These are phyloP conservation scores for Bremia lactucae DNA, from an alignment of 352 stramenopile species.

Conservation along the genomic window DNA sequence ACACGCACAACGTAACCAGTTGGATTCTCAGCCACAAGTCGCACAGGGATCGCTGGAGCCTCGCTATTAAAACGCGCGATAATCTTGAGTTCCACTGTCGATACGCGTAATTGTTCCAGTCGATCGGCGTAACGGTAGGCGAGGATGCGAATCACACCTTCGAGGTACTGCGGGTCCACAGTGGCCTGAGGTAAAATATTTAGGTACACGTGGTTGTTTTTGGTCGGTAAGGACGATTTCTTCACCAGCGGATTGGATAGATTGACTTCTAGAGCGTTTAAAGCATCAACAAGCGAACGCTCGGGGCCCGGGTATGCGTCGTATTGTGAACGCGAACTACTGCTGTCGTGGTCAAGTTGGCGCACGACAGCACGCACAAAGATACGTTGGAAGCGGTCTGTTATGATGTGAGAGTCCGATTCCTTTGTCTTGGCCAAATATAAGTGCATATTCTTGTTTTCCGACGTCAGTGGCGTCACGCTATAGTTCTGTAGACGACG, in stretches of 20 bases:
- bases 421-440: conserved; percentile 94
- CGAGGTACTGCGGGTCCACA: conserved; percentile 92
- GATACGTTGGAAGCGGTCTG: conserved; percentile 86
- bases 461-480: conserved; percentile 86
- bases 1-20: conserved; percentile 98
- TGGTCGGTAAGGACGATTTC: conserved; percentile 56
- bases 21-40: conserved; percentile 94
- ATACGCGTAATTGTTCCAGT: conserved; percentile 88
- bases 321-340: conserved; percentile 72
- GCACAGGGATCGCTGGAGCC: conserved; percentile 90
- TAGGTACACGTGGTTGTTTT: conserved; percentile 99
- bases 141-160: conserved; percentile 91
- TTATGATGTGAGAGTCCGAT: conserved; percentile 65
- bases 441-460: conserved; percentile 96
- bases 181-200: conserved; percentile 94
- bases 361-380: conserved; percentile 95
- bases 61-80: conserved; percentile 88
- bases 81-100: conserved; percentile 96
- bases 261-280: conserved; percentile 95
- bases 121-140: conserved; percentile 82
- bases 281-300: conserved; percentile 95
- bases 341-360: conserved; percentile 74
- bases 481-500: conserved; percentile 95
- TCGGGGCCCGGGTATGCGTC: conserved; percentile 90
- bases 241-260: conserved; percentile 88